Evolutionary conservation across 2,329 filamentous ascomycete species (phyloP).

Genomic region (Sclerotinia nivalis): DNA sequence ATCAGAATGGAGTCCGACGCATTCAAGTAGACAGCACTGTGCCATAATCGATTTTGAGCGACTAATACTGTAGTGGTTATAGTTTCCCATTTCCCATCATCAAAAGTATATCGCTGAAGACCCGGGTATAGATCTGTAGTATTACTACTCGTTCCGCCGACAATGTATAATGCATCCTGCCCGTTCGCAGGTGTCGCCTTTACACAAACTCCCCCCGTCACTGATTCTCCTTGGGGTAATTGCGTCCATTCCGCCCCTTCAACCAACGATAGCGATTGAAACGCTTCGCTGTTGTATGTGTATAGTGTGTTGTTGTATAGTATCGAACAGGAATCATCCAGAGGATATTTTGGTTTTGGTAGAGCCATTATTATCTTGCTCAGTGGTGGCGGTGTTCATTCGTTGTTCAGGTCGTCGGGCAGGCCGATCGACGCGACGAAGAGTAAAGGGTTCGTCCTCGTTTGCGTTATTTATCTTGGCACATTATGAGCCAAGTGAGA

Average conservation of each 20-base stretch:
- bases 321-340: conserved; percentile 79
- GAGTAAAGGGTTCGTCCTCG: conserved; percentile 13
- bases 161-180: conserved; percentile 66
- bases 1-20: conserved; percentile 71
- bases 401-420: conserved; percentile 21
- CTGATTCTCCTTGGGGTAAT: conserved; percentile 64
- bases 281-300: conserved; percentile 72
- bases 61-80: conserved; percentile 46
- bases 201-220: conserved; percentile 77
- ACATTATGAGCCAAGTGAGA: conserved; percentile 21
- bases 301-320: conserved; percentile 82
- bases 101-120: conserved; percentile 68
- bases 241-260: conserved; percentile 71
- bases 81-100: conserved; percentile 58
- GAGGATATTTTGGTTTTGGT: conserved; percentile 66
- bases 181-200: conserved; percentile 60
- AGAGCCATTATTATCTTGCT: conserved; percentile 43
- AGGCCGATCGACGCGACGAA: conserved; percentile 21
- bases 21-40: conserved; percentile 74
- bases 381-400: conserved; percentile 26
- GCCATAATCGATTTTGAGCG: conserved; percentile 65
- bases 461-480: conserved; percentile 15
- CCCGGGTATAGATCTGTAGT: conserved; percentile 61
- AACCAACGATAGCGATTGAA: conserved; percentile 70
- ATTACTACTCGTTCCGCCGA: conserved; percentile 67